Base-by-base conservation (phyloP, 192 early-diverging fungal genomes). In the Backusella tuberculispora region DNA sequence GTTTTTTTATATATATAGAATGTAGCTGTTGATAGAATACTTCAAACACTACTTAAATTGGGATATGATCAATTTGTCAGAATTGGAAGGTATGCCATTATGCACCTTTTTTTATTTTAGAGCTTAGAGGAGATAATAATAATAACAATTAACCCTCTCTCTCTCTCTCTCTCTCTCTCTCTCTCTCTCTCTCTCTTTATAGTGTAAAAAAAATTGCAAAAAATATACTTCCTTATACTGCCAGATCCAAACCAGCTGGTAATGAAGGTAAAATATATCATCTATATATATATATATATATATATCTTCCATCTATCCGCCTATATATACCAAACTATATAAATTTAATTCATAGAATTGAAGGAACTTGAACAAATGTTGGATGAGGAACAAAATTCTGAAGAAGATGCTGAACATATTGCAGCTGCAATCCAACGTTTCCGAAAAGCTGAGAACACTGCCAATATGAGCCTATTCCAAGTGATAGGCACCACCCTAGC, bases 401-500 rank as follows among this genome's bases (percentile, higher is more conserved):
- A 77, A 14, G 64, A 75, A 19, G 87, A 85, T n/a, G 63, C 66
- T 4, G 74, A 75, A 0, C 80, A 74, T 70, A 83, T 92, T 17
- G 80, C 88, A 63, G 74, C 76, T 5, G 83, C 91, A 4, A 78
- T 92, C 26, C 78, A 79, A 63, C 79, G 78, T n/a, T 91, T 91
- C 68, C 72, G 83, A 66, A 83, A 80, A 56, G 77, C 80, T 15
- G 88, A 92, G 66, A 90, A 89, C 48, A 65, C 80, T 21, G 72
- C 81, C 21, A 43, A 86, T 64, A 69, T 90, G 12, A 72, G 76
- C 68, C 77, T 78, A 40, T 78, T 83, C 17, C 71, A 90, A 74
- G 85, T 93, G 19, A 69, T 93, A 73, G 93, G 95, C 8, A 89
- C 87, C 0, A 98, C 97, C 0, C 97, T 96, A 71, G 79, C 90